Percentiles rank a stretch among this genome's conserved stretches.
Evolutionary conservation across 2,329 filamentous ascomycete genomes (phyloP).

Genomic region (Zasmidium citrigriseum): DNA sequence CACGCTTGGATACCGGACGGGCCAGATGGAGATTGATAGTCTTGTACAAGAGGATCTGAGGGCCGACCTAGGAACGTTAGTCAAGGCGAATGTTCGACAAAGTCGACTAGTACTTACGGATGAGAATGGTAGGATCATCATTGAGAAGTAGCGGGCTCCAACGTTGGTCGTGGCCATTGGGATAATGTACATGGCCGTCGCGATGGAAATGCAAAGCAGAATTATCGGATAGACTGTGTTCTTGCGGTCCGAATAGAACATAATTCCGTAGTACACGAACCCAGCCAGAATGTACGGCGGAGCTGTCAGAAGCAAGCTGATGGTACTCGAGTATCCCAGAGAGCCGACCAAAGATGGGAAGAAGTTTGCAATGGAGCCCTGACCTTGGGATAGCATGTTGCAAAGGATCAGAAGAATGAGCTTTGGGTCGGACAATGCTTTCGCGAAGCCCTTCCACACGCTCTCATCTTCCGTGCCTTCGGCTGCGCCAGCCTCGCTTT

Average conservation of each 20-base stretch:
- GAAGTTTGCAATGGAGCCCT: conserved; percentile 32
- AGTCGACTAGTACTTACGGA: background rate
- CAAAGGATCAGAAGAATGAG: conserved; percentile 36
- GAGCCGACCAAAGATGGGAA: conserved; percentile 31
- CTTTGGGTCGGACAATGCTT: conserved; percentile 34
- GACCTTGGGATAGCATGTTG: conserved; percentile 35
- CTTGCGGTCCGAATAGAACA: conserved; percentile 9
- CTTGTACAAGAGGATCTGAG: conserved; percentile 56
- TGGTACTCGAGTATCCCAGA: conserved; percentile 34
- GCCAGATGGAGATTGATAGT: conserved; percentile 45
- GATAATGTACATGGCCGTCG: conserved; percentile 10
- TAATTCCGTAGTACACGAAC: conserved; percentile 8
- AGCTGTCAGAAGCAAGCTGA: conserved; percentile 34
- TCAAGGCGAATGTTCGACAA: background rate
- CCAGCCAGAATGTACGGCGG: conserved; percentile 36
- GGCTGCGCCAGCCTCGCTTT: conserved; percentile 30
- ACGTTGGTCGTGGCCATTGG: conserved; percentile 17
- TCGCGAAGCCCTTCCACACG: conserved; percentile 27
- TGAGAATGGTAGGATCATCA: conserved; percentile 39
- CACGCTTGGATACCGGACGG: conserved; percentile 25
- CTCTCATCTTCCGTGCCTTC: conserved; percentile 26
- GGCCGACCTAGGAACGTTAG: background rate
- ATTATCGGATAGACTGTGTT: conserved; percentile 5
- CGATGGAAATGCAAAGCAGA: conserved; percentile 6
- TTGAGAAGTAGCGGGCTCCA: conserved; percentile 21